A percentile compares a stretch with the other conserved stretches of the same genome.
These are phyloP conservation scores for Moringa oleifera DNA, from an alignment of 345 rosid species.

Conservation along the genomic window DNA sequence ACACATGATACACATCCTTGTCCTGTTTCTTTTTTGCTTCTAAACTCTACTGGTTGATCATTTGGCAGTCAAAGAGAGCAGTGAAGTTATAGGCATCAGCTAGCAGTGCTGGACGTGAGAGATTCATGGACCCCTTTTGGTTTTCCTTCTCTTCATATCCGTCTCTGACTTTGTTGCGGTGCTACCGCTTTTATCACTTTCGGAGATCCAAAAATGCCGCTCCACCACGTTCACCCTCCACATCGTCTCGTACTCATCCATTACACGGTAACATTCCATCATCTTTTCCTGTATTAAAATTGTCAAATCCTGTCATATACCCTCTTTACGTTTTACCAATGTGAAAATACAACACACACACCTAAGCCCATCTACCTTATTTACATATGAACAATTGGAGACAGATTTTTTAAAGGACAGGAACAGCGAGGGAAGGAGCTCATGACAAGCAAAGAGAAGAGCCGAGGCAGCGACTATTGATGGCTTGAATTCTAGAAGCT, in stretches of 20 bases:
- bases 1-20: conserved; percentile 14
- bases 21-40: too few relatives aligned
- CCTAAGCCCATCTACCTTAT: conserved; percentile 39
- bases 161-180: conserved; percentile 6
- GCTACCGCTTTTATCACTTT: conserved; percentile 30
- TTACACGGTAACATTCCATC: conserved; percentile 40
- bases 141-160: conserved; percentile 33
- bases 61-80: too few relatives aligned
- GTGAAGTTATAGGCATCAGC: too few relatives aligned
- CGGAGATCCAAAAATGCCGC: conserved; percentile 42
- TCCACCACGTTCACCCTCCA: conserved; percentile 53
- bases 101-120: too few relatives aligned
- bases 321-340: neutral
- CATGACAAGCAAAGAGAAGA: conserved; percentile 52
- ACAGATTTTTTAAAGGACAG: conserved; percentile 37
- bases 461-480: conserved; percentile 69
- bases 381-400: conserved; percentile 46
- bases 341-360: neutral
- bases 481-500: conserved; percentile 63
- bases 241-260: conserved; percentile 36
- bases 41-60: neutral
- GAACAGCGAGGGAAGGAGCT: conserved; percentile 49
- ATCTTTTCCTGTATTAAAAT: conserved; percentile 37
- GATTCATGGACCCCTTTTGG: conserved; percentile 19
- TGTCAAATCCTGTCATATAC: too few relatives aligned